Evolutionary conservation across 257 asterid species (phyloP).

Genomic region (Plantago elongata): DNA sequence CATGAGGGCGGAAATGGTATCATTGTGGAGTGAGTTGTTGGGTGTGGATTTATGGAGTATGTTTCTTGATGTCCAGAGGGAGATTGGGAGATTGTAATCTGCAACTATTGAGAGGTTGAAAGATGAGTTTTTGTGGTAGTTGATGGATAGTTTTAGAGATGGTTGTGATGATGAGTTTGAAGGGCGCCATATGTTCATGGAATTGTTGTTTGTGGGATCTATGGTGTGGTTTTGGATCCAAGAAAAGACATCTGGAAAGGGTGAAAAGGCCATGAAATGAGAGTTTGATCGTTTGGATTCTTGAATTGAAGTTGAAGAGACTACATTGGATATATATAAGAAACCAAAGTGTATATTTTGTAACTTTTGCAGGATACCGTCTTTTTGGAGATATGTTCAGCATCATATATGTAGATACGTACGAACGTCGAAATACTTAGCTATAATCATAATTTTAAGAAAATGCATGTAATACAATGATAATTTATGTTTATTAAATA

Average conservation of each 20-base stretch:
- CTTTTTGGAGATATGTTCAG: too few relatives aligned
- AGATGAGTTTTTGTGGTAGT: constrained; percentile 26
- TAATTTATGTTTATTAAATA: too few relatives aligned
- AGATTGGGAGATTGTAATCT: constrained; percentile 50
- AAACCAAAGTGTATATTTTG: constrained; percentile 19
- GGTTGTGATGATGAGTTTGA: constrained; percentile 41
- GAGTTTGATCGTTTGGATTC: background rate
- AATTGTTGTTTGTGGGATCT: constrained; percentile 33
- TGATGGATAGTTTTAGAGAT: constrained; percentile 56
- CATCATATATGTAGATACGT: too few relatives aligned
- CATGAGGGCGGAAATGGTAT: constrained; percentile 24
- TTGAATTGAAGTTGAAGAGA: constrained; percentile 29
- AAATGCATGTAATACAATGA: too few relatives aligned
- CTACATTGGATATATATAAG: background rate
- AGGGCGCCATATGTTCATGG: constrained; percentile 43
- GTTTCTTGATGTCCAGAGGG: constrained; percentile 72
- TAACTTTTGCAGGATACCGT: too few relatives aligned
- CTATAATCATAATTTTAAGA: too few relatives aligned
- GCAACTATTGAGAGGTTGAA: constrained; percentile 47
- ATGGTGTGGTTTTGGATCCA: constrained; percentile 59
- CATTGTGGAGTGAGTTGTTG: constrained; percentile 24
- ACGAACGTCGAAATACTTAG: too few relatives aligned
- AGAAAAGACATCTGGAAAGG: constrained; percentile 52
- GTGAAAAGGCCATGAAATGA: constrained; percentile 30
- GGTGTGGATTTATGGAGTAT: constrained; percentile 17